Base-by-base conservation (phyloP, 1,139 yeast genomes). In the Hanseniaspora uvarum region DNA sequence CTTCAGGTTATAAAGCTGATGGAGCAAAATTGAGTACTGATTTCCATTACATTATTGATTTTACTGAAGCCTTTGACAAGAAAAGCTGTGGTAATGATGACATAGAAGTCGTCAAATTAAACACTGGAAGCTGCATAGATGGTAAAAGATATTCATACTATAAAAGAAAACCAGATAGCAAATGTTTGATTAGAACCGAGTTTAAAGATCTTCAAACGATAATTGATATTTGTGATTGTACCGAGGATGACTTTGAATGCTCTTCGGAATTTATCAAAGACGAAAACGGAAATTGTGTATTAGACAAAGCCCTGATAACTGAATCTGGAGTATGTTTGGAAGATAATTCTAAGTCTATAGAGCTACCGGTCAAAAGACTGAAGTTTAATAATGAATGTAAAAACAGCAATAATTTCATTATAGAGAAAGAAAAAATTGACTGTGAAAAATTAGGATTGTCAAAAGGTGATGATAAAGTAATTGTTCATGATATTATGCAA, bases 191-290 rank as follows among this genome's bases (percentile, higher is more conserved):
- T 23, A 78, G 78, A 53, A 75, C 76, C 52, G 66, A 76, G 5
- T 83, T 75, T 61, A 77, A 77, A 46, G 92, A 86, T 60, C 71
- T 83, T 38, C 71, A 73, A 53, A 72, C 77, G 6, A 67, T 69
- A 33, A 81, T 78, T 55, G 81, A 77, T 52, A 70, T 78, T 11
- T 88, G 96, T 68, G 70, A 72, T 12, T 88, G 96, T 70, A 67
- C 78, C 0, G 76, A 70, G 14, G 62, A 59, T 6, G 96, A 88
- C 65, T 83, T 76, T 61, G 96, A 88, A 65, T 88, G 96, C 68
- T 75, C 76, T 5, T 71, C 68, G 40, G 86, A 83, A 5, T 86
- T 83, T 62, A 52, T 65, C 5, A 64, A 61, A 36, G 70, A 73
- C 49, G 70, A 68, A 0, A 69, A 73, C 45, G 76, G 74, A 3